phyloP scores from a whole-genome alignment of 2,329 filamentous ascomycete genomes.

The Cryphonectria japonica region DNA sequence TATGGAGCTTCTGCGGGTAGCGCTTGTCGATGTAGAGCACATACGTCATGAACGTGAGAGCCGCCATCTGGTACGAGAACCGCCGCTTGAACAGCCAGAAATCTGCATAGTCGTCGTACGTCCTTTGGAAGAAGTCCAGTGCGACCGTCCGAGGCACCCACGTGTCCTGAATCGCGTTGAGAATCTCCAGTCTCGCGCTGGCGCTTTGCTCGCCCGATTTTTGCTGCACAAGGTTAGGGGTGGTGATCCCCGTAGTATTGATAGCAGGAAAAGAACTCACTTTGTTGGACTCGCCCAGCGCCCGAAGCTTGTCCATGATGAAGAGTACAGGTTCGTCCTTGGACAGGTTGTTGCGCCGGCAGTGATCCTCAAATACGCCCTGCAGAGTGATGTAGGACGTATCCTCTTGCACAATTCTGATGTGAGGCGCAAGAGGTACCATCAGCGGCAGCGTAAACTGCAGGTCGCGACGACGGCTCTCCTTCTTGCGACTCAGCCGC shows the following conservation, averaged over 20 bases:
- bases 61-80: slow-evolving; percentile 93
- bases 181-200: slow-evolving; percentile 84
- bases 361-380: slow-evolving; percentile 95
- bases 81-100: slow-evolving; percentile 99
- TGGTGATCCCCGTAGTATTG: background rate
- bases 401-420: slow-evolving; percentile 95
- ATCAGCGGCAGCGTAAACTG: slow-evolving; percentile 96
- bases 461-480: slow-evolving; percentile 88
- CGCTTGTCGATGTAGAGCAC: slow-evolving; percentile 96
- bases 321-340: slow-evolving; percentile 97
- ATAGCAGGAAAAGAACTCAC: slow-evolving; percentile 45
- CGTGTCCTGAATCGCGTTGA: slow-evolving; percentile 90
- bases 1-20: slow-evolving; percentile 93
- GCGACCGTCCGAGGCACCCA: slow-evolving; percentile 84
- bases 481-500: slow-evolving; percentile 87
- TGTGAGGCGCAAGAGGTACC: slow-evolving; percentile 92
- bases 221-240: slow-evolving; percentile 44
- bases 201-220: slow-evolving; percentile 71
- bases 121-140: slow-evolving; percentile 85
- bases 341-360: slow-evolving; percentile 79
- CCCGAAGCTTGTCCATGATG: slow-evolving; percentile 90
- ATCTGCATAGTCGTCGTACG: slow-evolving; percentile 86
- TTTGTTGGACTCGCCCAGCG: slow-evolving; percentile 71
- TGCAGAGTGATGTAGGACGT: slow-evolving; percentile 92
- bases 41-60: slow-evolving; percentile 98